A percentile compares a stretch with the other conserved stretches of the same genome.
phyloP scores from a whole-genome alignment of 352 stramenopile species.

The Thalassiosira exigua region DNA sequence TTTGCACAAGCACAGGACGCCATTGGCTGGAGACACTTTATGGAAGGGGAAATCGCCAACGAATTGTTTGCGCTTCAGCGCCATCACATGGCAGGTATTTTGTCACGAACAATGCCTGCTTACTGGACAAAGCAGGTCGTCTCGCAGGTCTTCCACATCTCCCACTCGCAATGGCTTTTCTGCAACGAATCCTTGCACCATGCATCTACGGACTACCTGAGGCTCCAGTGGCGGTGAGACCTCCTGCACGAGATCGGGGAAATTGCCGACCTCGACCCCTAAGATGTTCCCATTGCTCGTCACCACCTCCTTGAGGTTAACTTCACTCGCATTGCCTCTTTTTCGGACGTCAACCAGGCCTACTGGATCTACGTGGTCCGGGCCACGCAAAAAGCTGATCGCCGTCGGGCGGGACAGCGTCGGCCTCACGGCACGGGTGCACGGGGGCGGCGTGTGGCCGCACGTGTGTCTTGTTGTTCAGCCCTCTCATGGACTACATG shows the following conservation, averaged over 20 bases:
- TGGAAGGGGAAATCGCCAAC: too few relatives aligned
- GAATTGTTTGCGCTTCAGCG: slow-evolving; percentile 1
- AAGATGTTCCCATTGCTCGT: background rate
- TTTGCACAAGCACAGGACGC: background rate
- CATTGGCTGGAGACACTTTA: background rate
- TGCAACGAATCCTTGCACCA: slow-evolving; percentile 15
- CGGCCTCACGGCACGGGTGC: too few relatives aligned
- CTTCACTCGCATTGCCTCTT: too few relatives aligned
- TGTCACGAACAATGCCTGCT: background rate
- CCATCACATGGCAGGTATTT: too few relatives aligned
- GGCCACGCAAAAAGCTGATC: too few relatives aligned
- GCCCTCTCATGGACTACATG: too few relatives aligned
- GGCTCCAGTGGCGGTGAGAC: background rate
- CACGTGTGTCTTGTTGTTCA: too few relatives aligned
- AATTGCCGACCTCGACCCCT: background rate
- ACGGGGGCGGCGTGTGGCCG: too few relatives aligned
- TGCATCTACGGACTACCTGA: background rate
- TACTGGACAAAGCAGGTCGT: slow-evolving; percentile 11
- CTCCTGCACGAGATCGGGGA: background rate
- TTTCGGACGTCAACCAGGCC: too few relatives aligned
- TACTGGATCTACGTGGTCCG: too few relatives aligned
- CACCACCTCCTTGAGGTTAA: slow-evolving; percentile 16
- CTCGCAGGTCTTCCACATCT: slow-evolving; percentile 11
- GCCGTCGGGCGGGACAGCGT: too few relatives aligned
- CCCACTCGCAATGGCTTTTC: slow-evolving; percentile 37